These are phyloP conservation scores for Kluyveromyces sp. DNA, from an alignment of 1,139 yeast species.

Conservation along the genomic window DNA sequence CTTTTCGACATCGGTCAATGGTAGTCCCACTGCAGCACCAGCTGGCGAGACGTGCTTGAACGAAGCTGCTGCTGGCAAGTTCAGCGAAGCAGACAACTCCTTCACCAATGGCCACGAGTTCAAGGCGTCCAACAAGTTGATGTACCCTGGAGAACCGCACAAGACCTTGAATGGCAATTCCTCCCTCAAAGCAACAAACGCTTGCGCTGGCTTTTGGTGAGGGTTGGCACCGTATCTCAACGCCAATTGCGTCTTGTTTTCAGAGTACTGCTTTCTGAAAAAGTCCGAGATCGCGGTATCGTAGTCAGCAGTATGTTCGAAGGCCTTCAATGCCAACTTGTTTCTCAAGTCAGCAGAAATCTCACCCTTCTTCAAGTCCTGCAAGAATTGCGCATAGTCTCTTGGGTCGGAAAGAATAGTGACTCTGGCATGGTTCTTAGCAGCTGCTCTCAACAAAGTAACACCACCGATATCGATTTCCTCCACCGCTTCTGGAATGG, in stretches of 20 bases:
- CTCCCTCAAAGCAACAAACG: conserved; percentile 71
- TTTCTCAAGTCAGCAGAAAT: conserved; percentile 70
- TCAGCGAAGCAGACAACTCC: conserved; percentile 88
- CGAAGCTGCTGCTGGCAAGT: conserved; percentile 97
- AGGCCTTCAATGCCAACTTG: conserved; percentile 87
- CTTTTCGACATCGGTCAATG: conserved; percentile 84
- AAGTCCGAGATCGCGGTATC: conserved; percentile 93
- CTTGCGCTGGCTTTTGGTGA: conserved; percentile 98
- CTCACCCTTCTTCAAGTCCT: conserved; percentile 67
- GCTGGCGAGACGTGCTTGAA: conserved; percentile 99
- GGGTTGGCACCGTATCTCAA: conserved; percentile 98
- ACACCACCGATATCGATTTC: conserved; percentile 99
- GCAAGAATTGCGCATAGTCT: conserved; percentile 80
- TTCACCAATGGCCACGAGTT: conserved; percentile 98
- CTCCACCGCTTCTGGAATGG: conserved; percentile 95
- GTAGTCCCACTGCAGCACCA: conserved; percentile 95
- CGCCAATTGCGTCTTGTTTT: conserved; percentile 81
- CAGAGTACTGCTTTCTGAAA: conserved; percentile 94
- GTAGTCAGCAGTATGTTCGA: conserved; percentile 96
- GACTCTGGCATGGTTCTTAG: conserved; percentile 94
- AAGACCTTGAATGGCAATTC: conserved; percentile 90
- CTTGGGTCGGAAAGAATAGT: conserved; percentile 89
- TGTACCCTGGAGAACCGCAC: conserved; percentile 94
- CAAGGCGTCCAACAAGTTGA: conserved; percentile 88
- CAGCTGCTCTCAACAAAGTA: conserved; percentile 94